Conservation (phyloP, 2,329 filamentous ascomycete genomes). For the Cladosporium sp. region DNA sequence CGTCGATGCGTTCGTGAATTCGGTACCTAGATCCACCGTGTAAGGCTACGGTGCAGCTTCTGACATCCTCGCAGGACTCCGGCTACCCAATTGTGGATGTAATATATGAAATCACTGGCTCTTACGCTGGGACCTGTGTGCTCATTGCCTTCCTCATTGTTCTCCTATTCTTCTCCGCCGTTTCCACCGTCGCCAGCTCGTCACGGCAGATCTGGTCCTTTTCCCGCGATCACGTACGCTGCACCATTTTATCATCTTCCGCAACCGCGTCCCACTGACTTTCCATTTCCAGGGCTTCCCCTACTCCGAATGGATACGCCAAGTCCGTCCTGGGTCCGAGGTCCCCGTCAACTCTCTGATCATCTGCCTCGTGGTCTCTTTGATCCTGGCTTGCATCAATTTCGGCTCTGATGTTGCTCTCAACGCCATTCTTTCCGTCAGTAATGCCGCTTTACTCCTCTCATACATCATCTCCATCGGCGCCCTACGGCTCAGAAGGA, state of each 20-base stretch:
- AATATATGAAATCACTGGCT: slow-evolving; percentile 26
- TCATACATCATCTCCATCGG: slow-evolving; percentile 30
- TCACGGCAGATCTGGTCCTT: slow-evolving; percentile 31
- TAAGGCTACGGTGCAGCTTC: slow-evolving; percentile 5
- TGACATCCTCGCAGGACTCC: slow-evolving; percentile 16
- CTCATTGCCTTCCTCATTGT: slow-evolving; percentile 28
- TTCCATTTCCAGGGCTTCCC: slow-evolving; percentile 21
- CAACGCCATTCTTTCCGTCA: slow-evolving; percentile 37
- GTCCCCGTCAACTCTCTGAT: slow-evolving; percentile 30
- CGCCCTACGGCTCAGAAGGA: slow-evolving; percentile 27
- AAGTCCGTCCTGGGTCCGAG: slow-evolving; percentile 25
- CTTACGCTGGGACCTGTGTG: slow-evolving; percentile 25
- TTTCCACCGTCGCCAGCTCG: slow-evolving; percentile 30
- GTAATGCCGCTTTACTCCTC: slow-evolving; percentile 29
- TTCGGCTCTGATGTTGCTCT: slow-evolving; percentile 37
- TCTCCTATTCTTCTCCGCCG: slow-evolving; percentile 29
- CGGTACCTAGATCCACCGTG: slow-evolving; percentile 9
- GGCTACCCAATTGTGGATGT: slow-evolving; percentile 28
- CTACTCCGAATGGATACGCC: slow-evolving; percentile 29
- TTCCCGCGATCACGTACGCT: slow-evolving; percentile 21
- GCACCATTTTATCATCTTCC: background rate
- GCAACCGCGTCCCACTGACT: background rate
- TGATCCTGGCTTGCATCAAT: slow-evolving; percentile 36
- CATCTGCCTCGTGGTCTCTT: slow-evolving; percentile 26
- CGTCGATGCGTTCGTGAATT: slow-evolving; percentile 15